Conservation (phyloP, 106 monocot genomes). For the Dendrobium officinale region DNA sequence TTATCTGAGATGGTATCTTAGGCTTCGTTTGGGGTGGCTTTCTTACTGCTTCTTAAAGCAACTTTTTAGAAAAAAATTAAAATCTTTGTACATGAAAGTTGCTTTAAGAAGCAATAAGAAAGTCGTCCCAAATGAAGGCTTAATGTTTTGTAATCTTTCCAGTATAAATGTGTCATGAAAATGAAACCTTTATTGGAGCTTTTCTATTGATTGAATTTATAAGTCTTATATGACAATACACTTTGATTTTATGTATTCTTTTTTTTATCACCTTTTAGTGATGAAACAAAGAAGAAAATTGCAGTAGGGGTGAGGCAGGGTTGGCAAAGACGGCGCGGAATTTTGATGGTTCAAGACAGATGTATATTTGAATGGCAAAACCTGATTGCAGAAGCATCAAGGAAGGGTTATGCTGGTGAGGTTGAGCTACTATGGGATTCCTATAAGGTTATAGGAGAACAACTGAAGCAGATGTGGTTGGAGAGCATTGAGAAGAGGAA, state of each 20-base stretch:
- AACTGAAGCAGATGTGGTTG: constrained; percentile 58
- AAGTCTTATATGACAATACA: neutral
- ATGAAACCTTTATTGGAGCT: neutral
- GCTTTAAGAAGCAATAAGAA: too few species aligned
- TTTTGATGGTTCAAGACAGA: constrained; percentile 52
- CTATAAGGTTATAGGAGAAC: constrained; percentile 55
- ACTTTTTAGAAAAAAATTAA: too few species aligned
- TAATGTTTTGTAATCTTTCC: neutral
- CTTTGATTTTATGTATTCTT: neutral
- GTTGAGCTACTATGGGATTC: constrained; percentile 84
- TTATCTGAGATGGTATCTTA: too few species aligned
- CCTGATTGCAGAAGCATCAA: constrained; percentile 53
- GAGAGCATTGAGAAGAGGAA: constrained; percentile 68
- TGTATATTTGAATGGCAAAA: constrained; percentile 77
- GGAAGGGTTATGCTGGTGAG: constrained; percentile 51
- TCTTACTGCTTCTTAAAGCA: too few species aligned
- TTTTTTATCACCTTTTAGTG: constrained; percentile 20
- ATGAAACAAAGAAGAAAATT: constrained; percentile 76
- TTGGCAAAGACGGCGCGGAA: constrained; percentile 64
- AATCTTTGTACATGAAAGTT: too few species aligned
- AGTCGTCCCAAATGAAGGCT: too few species aligned
- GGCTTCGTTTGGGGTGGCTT: too few species aligned
- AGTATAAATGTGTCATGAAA: neutral
- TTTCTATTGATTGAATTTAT: neutral
- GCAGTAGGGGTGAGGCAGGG: constrained; percentile 65